A percentile compares a stretch with the other conserved stretches of the same genome.
Conservation (phyloP, 1,139 yeast species). For the Protomyces inouyei region DNA sequence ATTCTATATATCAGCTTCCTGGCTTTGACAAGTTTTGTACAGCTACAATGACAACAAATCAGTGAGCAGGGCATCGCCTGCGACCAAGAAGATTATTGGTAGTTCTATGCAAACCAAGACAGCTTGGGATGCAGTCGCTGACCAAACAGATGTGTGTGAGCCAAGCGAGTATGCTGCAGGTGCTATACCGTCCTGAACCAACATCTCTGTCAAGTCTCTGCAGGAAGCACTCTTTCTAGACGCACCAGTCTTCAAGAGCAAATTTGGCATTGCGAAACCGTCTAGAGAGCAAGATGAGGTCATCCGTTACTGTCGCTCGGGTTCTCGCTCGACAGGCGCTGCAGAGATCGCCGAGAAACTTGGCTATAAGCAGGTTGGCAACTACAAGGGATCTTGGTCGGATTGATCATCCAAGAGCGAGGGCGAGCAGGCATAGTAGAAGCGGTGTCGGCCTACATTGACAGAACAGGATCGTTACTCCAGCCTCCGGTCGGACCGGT, state of each 20-base stretch:
- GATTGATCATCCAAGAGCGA: conserved; percentile 55
- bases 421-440: neutral
- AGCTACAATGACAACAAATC: neutral
- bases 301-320: conserved; percentile 87
- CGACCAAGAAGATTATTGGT: conserved; percentile 37
- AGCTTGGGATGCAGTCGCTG: no score
- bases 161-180: conserved; percentile 65
- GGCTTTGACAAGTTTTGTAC: neutral
- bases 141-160: conserved; percentile 82
- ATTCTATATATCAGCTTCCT: neutral
- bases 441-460: no score
- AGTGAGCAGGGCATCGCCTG: neutral
- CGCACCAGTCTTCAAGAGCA: conserved; percentile 70
- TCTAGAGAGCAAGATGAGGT: conserved; percentile 56
- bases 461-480: no score
- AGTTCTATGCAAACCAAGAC: conserved; percentile 41
- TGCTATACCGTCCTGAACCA: conserved; percentile 79
- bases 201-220: conserved; percentile 81
- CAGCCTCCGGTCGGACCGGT: no score
- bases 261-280: conserved; percentile 85
- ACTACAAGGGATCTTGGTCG: conserved; percentile 69
- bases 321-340: conserved; percentile 85
- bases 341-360: conserved; percentile 86
- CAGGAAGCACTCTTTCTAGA: conserved; percentile 89
- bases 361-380: conserved; percentile 61